Evolutionary conservation across 1,284 basidiomycete genomes (phyloP).

Genomic region (Sporisorium graminicola): DNA sequence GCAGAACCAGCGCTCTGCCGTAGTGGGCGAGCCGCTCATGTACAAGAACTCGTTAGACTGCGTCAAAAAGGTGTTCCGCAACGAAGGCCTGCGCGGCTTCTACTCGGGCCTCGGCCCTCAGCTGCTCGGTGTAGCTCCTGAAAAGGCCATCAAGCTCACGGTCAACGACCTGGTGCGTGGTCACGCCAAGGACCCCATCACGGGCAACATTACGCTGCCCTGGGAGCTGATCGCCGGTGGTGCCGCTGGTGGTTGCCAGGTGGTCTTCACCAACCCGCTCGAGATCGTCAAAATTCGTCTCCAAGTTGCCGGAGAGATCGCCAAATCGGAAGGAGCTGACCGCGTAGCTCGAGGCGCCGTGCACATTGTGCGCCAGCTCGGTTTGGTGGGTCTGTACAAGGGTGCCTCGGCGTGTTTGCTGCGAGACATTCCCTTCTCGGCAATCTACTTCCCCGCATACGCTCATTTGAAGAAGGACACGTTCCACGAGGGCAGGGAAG

Average conservation of each 20-base stretch:
- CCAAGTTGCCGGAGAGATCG: constrained; percentile 94
- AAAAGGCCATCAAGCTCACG: constrained; percentile 94
- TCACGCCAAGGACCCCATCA: constrained; percentile 89
- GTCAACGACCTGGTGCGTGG: constrained; percentile 93
- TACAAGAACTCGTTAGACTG: constrained; percentile 77
- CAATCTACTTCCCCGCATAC: constrained; percentile 73
- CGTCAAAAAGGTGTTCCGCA: constrained; percentile 90
- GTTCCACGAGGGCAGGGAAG: constrained; percentile 94
- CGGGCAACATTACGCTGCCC: constrained; percentile 85
- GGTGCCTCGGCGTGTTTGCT: constrained; percentile 86
- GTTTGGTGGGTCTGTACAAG: constrained; percentile 90
- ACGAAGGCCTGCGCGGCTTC: constrained; percentile 92
- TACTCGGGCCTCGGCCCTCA: constrained; percentile 97
- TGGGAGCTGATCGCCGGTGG: constrained; percentile 95
- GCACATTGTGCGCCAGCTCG: constrained; percentile 92
- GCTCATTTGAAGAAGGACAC: constrained; percentile 83
- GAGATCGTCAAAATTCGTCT: constrained; percentile 91
- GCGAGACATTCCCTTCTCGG: constrained; percentile 89
- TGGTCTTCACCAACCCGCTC: constrained; percentile 94
- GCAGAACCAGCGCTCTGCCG: constrained; percentile 82
- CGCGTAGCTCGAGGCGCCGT: constrained; percentile 84
- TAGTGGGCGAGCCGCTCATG: constrained; percentile 68
- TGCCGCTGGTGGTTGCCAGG: constrained; percentile 94
- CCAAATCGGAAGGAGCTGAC: constrained; percentile 79
- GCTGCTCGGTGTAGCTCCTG: constrained; percentile 95